These are phyloP conservation scores for Hymenotorrendiella dingleyae DNA, from an alignment of 2,329 filamentous ascomycete species.

Conservation along the genomic window DNA sequence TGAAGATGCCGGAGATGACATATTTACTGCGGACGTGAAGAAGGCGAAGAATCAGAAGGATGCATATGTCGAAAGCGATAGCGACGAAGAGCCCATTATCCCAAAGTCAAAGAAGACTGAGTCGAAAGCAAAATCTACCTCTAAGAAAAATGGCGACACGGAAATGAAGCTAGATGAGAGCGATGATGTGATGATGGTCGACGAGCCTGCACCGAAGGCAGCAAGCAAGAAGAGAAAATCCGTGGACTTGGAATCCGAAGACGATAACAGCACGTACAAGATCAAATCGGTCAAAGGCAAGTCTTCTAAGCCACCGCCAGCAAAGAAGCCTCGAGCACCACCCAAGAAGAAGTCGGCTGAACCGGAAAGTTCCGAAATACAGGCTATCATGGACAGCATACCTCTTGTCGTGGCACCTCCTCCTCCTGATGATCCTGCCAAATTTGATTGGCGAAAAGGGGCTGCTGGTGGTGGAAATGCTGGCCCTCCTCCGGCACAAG, in stretches of 20 bases:
- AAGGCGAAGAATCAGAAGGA: slow-evolving; percentile 62
- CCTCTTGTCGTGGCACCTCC: slow-evolving; percentile 79
- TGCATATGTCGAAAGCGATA: slow-evolving; percentile 62
- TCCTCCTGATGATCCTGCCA: slow-evolving; percentile 63
- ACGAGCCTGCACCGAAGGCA: slow-evolving; percentile 22
- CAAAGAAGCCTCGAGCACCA: slow-evolving; percentile 30
- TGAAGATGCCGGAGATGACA: slow-evolving; percentile 70
- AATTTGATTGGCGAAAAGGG: slow-evolving; percentile 73
- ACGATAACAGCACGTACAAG: slow-evolving; percentile 47
- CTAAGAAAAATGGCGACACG: slow-evolving; percentile 40
- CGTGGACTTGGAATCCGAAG: slow-evolving; percentile 46
- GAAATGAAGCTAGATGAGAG: slow-evolving; percentile 37
- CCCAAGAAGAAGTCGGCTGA: slow-evolving; percentile 60
- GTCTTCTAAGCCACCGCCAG: slow-evolving; percentile 27
- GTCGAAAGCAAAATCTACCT: slow-evolving; percentile 34
- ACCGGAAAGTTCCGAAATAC: slow-evolving; percentile 64
- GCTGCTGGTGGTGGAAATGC: slow-evolving; percentile 53
- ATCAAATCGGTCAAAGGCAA: slow-evolving; percentile 45
- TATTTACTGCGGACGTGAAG: slow-evolving; percentile 70
- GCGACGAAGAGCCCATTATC: slow-evolving; percentile 62
- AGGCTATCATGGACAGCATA: slow-evolving; percentile 84
- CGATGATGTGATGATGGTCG: slow-evolving; percentile 35
- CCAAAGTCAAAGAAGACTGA: slow-evolving; percentile 45
- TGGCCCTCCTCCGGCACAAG: slow-evolving; percentile 52
- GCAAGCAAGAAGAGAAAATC: slow-evolving; percentile 53